Conservation (phyloP, 352 stramenopile genomes). For the Peronosclerospora sorghi region DNA sequence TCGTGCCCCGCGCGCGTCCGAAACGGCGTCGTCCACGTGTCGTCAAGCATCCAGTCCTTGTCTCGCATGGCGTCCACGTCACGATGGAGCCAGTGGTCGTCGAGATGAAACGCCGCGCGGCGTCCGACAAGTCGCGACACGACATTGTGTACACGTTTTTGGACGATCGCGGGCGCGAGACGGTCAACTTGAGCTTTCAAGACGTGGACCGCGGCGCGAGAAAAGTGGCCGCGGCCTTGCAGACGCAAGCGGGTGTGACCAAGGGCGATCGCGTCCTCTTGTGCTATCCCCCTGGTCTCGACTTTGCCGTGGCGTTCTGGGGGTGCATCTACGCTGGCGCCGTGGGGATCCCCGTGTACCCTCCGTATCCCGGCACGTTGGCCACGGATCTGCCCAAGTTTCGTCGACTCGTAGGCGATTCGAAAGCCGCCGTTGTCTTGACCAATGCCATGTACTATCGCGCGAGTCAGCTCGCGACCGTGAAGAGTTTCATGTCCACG, state of each 20-base stretch:
- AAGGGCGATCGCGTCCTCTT: constrained; percentile 72
- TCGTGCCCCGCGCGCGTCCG: constrained; percentile 15
- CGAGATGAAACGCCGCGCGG: constrained; percentile 39
- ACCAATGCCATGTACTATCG: constrained; percentile 74
- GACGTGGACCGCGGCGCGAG: constrained; percentile 56
- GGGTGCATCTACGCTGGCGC: constrained; percentile 66
- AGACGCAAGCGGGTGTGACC: constrained; percentile 29
- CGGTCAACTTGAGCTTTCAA: constrained; percentile 54
- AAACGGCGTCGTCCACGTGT: constrained; percentile 15
- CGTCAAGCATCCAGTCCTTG: constrained; percentile 13
- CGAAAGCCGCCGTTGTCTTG: constrained; percentile 45
- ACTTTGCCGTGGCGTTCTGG: constrained; percentile 75
- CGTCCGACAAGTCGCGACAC: constrained; percentile 31
- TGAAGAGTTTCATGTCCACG: constrained; percentile 66
- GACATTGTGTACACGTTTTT: constrained; percentile 77
- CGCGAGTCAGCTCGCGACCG: constrained; percentile 67
- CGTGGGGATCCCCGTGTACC: constrained; percentile 64
- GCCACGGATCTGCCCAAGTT: constrained; percentile 74
- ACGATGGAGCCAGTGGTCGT: constrained; percentile 30
- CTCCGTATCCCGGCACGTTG: constrained; percentile 58
- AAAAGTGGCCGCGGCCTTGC: constrained; percentile 46
- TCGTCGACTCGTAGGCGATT: constrained; percentile 64
- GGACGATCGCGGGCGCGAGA: constrained; percentile 57
- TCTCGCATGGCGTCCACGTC: constrained; percentile 22
- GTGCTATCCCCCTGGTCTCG: constrained; percentile 59